These are phyloP conservation scores for Sanghuangporus weigelae DNA, from an alignment of 1,284 basidiomycete species.

Conservation along the genomic window DNA sequence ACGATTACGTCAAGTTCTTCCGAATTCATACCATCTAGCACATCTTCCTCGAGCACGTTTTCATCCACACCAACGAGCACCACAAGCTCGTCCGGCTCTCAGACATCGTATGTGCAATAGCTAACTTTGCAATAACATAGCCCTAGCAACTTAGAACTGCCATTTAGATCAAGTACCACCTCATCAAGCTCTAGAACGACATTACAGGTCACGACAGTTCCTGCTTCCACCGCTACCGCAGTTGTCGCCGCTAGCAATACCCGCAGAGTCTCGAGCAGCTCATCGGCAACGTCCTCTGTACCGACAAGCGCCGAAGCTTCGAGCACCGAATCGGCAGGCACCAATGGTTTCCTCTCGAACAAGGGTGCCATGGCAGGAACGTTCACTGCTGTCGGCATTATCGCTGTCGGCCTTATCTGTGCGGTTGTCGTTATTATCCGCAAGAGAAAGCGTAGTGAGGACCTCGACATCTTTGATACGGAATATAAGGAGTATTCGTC, in stretches of 20 bases:
- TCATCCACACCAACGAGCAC: conserved; percentile 1
- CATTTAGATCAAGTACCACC: not conserved
- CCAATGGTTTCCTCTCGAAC: conserved; percentile 19
- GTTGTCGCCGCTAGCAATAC: conserved; percentile 4
- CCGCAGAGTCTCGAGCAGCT: not conserved
- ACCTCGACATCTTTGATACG: conserved; percentile 13
- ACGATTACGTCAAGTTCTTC: conserved; percentile 4
- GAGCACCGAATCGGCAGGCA: not conserved
- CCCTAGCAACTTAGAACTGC: not conserved
- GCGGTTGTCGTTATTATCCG: conserved; percentile 5
- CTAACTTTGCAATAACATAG: not conserved
- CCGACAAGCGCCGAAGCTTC: not conserved
- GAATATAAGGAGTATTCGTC: conserved; percentile 12
- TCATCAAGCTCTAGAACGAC: conserved; percentile 1
- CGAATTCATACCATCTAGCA: not conserved
- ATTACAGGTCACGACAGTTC: not conserved
- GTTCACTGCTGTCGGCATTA: conserved; percentile 20
- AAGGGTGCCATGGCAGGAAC: conserved; percentile 21
- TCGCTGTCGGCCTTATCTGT: conserved; percentile 11
- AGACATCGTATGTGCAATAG: not conserved
- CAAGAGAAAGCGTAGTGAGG: conserved; percentile 7
- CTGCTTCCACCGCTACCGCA: conserved; percentile 1
- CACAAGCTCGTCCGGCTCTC: conserved; percentile 5
- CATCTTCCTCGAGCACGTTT: not conserved
- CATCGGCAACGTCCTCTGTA: not conserved